These are phyloP conservation scores for Umbelopsis sp. DNA, from an alignment of 192 early-diverging fungal genomes.

Conservation along the genomic window DNA sequence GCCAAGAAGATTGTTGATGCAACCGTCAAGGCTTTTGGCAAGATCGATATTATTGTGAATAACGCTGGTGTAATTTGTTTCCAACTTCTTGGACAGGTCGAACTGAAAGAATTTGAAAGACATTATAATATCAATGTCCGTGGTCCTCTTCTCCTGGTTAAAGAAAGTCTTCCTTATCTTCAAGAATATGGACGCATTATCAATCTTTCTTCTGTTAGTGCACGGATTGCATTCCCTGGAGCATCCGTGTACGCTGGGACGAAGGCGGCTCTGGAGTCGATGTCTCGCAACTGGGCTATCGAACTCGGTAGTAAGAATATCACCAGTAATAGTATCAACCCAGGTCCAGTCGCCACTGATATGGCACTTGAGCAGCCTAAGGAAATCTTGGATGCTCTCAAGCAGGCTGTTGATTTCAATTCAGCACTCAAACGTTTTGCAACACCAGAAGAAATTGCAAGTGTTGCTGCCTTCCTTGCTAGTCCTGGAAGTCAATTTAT, in stretches of 20 bases:
- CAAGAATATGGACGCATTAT: conserved; percentile 3
- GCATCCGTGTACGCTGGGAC: no score
- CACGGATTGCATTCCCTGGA: not conserved
- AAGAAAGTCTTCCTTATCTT: not conserved
- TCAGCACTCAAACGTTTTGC: not conserved
- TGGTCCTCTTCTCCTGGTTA: not conserved
- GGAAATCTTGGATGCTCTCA: conserved; percentile 29
- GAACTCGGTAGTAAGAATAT: no score
- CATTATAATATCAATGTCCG: not conserved
- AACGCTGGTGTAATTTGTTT: conserved; percentile 34
- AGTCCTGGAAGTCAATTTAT: not conserved
- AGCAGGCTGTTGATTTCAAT: not conserved
- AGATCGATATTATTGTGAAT: conserved; percentile 43
- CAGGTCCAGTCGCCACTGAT: conserved; percentile 80
- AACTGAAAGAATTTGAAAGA: not conserved
- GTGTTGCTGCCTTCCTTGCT: not conserved
- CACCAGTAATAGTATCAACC: no score
- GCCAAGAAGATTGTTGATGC: conserved; percentile 18
- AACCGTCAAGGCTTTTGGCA: conserved; percentile 25
- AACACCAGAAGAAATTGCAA: not conserved
- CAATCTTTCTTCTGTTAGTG: not conserved
- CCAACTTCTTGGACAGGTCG: not conserved
- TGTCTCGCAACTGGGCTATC: no score
- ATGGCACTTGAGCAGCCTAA: conserved; percentile 63
- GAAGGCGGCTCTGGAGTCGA: no score